These are phyloP conservation scores for Solanum tarapatanum DNA, from an alignment of 257 asterid species.

Conservation along the genomic window DNA sequence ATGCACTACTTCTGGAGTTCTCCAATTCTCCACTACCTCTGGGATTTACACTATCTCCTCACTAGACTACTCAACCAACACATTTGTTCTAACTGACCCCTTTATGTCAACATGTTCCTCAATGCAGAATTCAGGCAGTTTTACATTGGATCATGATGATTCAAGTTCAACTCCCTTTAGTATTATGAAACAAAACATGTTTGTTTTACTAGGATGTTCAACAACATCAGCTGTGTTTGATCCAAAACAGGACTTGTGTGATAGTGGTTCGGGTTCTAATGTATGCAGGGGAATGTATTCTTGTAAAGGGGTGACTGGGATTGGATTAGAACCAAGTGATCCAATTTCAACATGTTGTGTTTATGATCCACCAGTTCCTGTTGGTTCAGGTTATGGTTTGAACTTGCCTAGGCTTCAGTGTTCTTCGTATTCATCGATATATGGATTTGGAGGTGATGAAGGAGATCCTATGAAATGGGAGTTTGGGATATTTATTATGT, in stretches of 20 bases:
- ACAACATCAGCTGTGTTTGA: slow-evolving; percentile 54
- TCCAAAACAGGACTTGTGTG: slow-evolving; percentile 35
- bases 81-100: slow-evolving; percentile 36
- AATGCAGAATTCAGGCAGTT: slow-evolving; percentile 67
- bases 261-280: slow-evolving; percentile 44
- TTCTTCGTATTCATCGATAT: slow-evolving; percentile 48
- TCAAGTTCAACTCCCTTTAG: slow-evolving; percentile 25
- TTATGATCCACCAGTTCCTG: slow-evolving; percentile 24
- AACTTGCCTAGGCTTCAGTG: slow-evolving; percentile 71
- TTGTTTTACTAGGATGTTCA: slow-evolving; percentile 60
- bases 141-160: slow-evolving; percentile 22
- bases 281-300: slow-evolving; percentile 54
- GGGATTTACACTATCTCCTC: slow-evolving; percentile 37
- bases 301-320: slow-evolving; percentile 40
- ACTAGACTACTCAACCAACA: slow-evolving; percentile 38
- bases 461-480: slow-evolving; percentile 76
- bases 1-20: slow-evolving; percentile 20
- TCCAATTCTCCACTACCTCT: slow-evolving; percentile 31
- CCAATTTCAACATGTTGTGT: slow-evolving; percentile 57
- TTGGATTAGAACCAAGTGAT: slow-evolving; percentile 47
- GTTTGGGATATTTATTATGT: slow-evolving; percentile 36
- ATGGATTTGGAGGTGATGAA: slow-evolving; percentile 66
- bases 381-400: slow-evolving; percentile 33
- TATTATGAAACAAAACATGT: slow-evolving; percentile 25
- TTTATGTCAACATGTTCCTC: slow-evolving; percentile 68